Conservation (phyloP, 108 stramenopile genomes). For the Nitzschia palea region DNA sequence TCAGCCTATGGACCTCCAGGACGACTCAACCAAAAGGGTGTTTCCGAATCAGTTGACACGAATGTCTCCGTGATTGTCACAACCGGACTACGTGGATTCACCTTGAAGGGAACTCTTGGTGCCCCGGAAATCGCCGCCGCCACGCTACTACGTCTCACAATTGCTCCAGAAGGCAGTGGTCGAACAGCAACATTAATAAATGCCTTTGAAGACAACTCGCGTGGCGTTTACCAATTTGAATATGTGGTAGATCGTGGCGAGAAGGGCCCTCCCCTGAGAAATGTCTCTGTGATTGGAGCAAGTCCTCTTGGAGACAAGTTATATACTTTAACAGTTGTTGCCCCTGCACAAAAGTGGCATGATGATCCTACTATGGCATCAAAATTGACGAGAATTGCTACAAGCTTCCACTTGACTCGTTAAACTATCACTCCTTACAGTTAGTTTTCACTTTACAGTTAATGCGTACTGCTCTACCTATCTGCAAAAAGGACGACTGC, state of each 20-base stretch:
- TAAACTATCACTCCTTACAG: background rate
- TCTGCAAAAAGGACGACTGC: too few species aligned
- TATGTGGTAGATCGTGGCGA: constrained; percentile 69
- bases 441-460: background rate
- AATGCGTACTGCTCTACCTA: too few species aligned
- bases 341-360: constrained; percentile 51
- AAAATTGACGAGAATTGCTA: constrained; percentile 56
- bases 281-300: constrained; percentile 63
- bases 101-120: constrained; percentile 52
- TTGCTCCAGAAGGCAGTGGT: constrained; percentile 64
- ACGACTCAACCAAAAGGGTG: constrained; percentile 43
- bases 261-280: constrained; percentile 50
- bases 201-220: constrained; percentile 37
- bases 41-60: constrained; percentile 61
- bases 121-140: constrained; percentile 55
- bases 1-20: constrained; percentile 79
- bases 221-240: constrained; percentile 65
- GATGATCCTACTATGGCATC: constrained; percentile 22
- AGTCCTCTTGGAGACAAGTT: constrained; percentile 28
- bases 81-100: constrained; percentile 42
- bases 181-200: constrained; percentile 50
- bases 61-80: constrained; percentile 73
- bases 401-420: constrained; percentile 53
- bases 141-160: constrained; percentile 40
- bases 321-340: constrained; percentile 71